Evolutionary conservation across 495 filamentous ascomycete species (phyloP), one percentile per base, ranked within the genome.

Genomic region (Choiromyces venosus): DNA sequence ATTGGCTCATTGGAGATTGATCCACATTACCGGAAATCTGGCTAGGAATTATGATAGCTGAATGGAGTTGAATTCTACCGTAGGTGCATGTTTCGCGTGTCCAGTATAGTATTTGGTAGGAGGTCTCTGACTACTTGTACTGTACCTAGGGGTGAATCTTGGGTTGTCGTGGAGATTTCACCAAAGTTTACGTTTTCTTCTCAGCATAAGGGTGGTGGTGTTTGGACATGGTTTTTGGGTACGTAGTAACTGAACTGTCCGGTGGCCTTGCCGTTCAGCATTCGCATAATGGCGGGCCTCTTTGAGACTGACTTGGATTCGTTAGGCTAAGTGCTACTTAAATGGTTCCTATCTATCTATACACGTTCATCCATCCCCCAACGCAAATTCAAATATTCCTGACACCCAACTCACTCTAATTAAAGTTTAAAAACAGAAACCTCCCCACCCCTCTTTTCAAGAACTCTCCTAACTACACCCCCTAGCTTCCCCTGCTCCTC

Each of bases 401-500:
- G 2, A 25, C 5, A 29, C 12, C 14, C 40, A 18, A 42, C 25
- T 25, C 52, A 10, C 52, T 14, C 52, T 14, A 61, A 61, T 61
- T 75, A 80, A 52, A 80, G 35, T 29, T 80, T 80, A 14, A 77
- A 89, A 68, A 89, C 73, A 75, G 88, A 87, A 56, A 88, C 81
- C 38, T 87, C 83, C 18, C 71, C 71, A 52, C n/a, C 65, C 73
- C 85, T 75, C 46, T 71, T 72, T 36, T 81, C 84, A 37, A 86
- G 37, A n/a, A 85, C 67, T 4, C 85, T 85, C 3, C 81, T 82
- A 21, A 88, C 67, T 69, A 81, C 77, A 2, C 92, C 94, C 2
- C 79, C 76, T 8, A 81, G 16, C 78, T 94, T 91, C 25, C 86
- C 83, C 83, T 97, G 91, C 76, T 84, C 83, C 8, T 93, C 93